Percentiles rank a stretch among this genome's conserved stretches.
Evolutionary conservation across 2,329 filamentous ascomycete species (phyloP).

Genomic region (Ascochyta viciae-villosae): DNA sequence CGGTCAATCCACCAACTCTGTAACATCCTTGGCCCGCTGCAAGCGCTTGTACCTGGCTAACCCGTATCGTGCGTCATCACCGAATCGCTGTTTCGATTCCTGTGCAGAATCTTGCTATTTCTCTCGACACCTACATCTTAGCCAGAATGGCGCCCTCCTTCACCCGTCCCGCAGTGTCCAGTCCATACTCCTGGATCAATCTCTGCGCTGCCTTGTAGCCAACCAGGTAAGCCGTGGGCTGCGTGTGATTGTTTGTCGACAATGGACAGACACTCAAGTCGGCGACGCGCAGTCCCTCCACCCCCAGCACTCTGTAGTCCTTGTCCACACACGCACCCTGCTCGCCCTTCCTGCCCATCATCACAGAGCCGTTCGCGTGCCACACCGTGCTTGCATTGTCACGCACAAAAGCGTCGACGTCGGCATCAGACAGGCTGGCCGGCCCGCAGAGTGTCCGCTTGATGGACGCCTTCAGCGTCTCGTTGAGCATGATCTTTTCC

Average conservation of each 20-base stretch:
- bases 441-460: slow-evolving; percentile 53
- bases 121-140: slow-evolving; percentile 13
- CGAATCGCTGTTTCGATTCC: slow-evolving; percentile 7
- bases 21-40: slow-evolving; percentile 5
- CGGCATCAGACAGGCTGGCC: slow-evolving; percentile 56
- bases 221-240: slow-evolving; percentile 45
- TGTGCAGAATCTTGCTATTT: not conserved
- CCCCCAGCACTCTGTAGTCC: slow-evolving; percentile 47
- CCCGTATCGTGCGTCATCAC: slow-evolving; percentile 10
- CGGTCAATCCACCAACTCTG: slow-evolving; percentile 1
- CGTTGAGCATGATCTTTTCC: slow-evolving; percentile 53
- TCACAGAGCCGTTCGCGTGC: slow-evolving; percentile 48
- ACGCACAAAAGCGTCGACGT: slow-evolving; percentile 52
- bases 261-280: slow-evolving; percentile 47
- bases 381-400: slow-evolving; percentile 42
- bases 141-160: slow-evolving; percentile 9
- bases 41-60: slow-evolving; percentile 15
- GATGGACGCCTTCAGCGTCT: slow-evolving; percentile 60
- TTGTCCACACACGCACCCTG: slow-evolving; percentile 47
- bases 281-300: slow-evolving; percentile 49
- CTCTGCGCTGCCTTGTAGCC: slow-evolving; percentile 45
- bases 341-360: slow-evolving; percentile 48
- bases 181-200: slow-evolving; percentile 39
- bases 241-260: slow-evolving; percentile 46
- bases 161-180: slow-evolving; percentile 13